Evolutionary conservation across 208 protist genomes (phyloP).

Genomic region (Leishmania mexicana): DNA sequence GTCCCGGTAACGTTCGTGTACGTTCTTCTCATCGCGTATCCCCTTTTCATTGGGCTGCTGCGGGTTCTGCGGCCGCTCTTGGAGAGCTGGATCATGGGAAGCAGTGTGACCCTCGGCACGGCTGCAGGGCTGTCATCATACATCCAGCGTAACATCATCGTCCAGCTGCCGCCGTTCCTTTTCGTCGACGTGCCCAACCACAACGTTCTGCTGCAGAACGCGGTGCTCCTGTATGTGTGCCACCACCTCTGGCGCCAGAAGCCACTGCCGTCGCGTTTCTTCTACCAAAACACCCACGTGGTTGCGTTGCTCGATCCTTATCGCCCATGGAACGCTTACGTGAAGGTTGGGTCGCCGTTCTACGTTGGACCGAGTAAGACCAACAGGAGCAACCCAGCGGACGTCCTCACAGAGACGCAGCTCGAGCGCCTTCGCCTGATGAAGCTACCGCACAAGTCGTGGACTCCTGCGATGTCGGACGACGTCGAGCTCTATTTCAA

Average conservation of each 20-base stretch:
- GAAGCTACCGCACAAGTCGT: constrained; percentile 1
- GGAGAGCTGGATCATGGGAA: constrained; percentile 1
- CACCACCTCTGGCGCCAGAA: constrained; percentile 12
- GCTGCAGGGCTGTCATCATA: not conserved
- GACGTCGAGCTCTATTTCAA: constrained; percentile 12
- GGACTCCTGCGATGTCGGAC: constrained; percentile 1
- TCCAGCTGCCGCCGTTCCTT: constrained; percentile 2
- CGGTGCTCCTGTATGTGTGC: constrained; percentile 22
- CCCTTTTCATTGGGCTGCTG: constrained; percentile 24
- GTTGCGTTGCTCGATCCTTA: constrained; percentile 25
- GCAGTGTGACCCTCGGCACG: not conserved
- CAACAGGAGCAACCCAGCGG: no score
- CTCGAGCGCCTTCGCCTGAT: constrained; percentile 15
- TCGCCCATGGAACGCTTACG: constrained; percentile 8
- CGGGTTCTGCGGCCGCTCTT: constrained; percentile 28
- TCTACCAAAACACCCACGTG: not conserved
- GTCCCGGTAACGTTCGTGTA: constrained; percentile 2
- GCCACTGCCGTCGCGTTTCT: not conserved
- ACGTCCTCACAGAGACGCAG: not conserved
- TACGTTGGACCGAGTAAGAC: not conserved
- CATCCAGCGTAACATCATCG: constrained; percentile 25
- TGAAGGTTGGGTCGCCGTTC: not conserved
- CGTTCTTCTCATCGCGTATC: constrained; percentile 18
- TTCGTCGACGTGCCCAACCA: constrained; percentile 3
- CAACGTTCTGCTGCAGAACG: constrained; percentile 26